Conservation (phyloP, 352 stramenopile species). For the Halophytophthora polymorphica region DNA sequence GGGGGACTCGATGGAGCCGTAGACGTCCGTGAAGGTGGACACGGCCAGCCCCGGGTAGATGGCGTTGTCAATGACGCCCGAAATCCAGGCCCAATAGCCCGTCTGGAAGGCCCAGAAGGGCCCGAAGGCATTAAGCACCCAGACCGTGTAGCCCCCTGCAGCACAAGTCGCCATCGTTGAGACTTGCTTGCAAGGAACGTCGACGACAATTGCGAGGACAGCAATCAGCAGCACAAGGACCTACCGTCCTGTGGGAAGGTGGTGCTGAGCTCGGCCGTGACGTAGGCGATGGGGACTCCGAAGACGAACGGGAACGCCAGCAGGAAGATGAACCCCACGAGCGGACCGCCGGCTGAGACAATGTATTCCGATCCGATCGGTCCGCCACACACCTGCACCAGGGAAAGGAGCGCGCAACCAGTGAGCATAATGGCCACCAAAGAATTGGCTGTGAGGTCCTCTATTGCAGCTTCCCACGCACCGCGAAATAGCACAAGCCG, state of each 20-base stretch:
- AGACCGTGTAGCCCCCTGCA: slow-evolving; percentile 81
- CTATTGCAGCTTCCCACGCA: slow-evolving; percentile 6
- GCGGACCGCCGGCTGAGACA: slow-evolving; percentile 44
- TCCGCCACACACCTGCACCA: slow-evolving; percentile 40
- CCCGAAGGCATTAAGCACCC: slow-evolving; percentile 90
- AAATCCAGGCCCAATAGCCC: slow-evolving; percentile 84
- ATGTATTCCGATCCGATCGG: slow-evolving; percentile 43
- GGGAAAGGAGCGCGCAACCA: slow-evolving; percentile 21
- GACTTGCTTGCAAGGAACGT: too few species aligned
- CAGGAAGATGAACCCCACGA: slow-evolving; percentile 85
- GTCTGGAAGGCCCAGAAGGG: slow-evolving; percentile 84
- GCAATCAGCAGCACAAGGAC: neutral
- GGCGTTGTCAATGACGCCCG: slow-evolving; percentile 90
- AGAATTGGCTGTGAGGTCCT: neutral
- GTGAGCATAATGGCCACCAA: neutral
- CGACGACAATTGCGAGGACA: neutral
- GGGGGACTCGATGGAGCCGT: slow-evolving; percentile 24
- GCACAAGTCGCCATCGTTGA: slow-evolving; percentile 11
- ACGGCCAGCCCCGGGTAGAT: slow-evolving; percentile 88
- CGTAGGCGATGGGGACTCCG: slow-evolving; percentile 87
- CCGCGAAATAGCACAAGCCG: slow-evolving; percentile 56
- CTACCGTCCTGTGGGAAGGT: slow-evolving; percentile 80
- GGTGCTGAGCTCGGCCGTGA: slow-evolving; percentile 91
- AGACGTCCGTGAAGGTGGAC: slow-evolving; percentile 38
- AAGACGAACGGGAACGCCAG: slow-evolving; percentile 88